Percentiles rank a stretch among this genome's conserved stretches.
phyloP scores from a whole-genome alignment of 176 grass and related monocot species.

The Aegilops speltoides region DNA sequence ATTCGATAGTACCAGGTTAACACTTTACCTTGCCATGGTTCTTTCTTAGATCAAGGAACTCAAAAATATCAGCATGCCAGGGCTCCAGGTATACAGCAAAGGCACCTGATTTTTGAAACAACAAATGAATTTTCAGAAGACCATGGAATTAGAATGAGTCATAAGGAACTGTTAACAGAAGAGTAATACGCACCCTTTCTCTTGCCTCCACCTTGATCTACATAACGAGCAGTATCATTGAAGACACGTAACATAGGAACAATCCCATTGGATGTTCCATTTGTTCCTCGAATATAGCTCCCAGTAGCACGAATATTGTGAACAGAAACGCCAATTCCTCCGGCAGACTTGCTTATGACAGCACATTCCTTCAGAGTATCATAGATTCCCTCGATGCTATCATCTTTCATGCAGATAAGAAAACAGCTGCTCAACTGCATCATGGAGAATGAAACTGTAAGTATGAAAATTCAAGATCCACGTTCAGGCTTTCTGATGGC shows the following conservation, averaged over 20 bases:
- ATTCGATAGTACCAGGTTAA: neutral
- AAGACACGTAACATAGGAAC: conserved; percentile 96
- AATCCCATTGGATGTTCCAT: conserved; percentile 91
- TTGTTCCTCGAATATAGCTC: conserved; percentile 91
- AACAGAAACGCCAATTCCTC: conserved; percentile 92
- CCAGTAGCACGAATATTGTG: conserved; percentile 87
- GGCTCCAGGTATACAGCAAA: conserved; percentile 95
- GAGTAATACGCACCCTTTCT: conserved; percentile 63
- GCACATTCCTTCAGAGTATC: conserved; percentile 96
- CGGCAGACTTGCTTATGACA: conserved; percentile 92
- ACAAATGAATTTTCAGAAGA: conserved; percentile 5
- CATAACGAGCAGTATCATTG: conserved; percentile 96
- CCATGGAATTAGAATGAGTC: neutral
- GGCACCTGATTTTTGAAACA: conserved; percentile 55
- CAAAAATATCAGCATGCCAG: conserved; percentile 98
- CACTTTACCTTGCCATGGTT: conserved; percentile 91
- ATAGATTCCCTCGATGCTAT: conserved; percentile 97
- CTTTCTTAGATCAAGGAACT: conserved; percentile 94
- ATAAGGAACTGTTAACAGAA: neutral
- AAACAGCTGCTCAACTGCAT: conserved; percentile 95
- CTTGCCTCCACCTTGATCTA: conserved; percentile 98
- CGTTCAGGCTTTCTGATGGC: neutral
- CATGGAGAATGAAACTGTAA: conserved; percentile 6
- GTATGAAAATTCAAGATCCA: neutral
- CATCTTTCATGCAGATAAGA: conserved; percentile 97